phyloP scores from a whole-genome alignment of 164 flowering plant species.

The Echeveria elegans region DNA sequence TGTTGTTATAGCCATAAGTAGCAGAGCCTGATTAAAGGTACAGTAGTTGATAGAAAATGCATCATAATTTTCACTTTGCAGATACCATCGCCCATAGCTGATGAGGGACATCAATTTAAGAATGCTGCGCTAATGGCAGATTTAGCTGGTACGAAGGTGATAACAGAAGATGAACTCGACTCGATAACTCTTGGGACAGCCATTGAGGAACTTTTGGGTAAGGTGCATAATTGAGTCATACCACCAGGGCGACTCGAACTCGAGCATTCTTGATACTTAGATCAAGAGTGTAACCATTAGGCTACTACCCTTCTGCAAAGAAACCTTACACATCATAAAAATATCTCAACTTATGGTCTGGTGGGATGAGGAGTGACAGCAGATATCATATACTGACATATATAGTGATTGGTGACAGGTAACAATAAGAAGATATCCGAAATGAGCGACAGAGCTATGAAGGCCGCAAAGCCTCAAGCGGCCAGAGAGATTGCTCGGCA shows the following conservation, averaged over 20 bases:
- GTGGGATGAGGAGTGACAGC: neutral
- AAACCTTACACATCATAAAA: too few species aligned
- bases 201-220: slow-evolving; percentile 64
- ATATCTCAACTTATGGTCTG: neutral
- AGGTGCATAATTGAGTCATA: too few species aligned
- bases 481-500: slow-evolving; percentile 44
- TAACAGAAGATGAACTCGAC: slow-evolving; percentile 74
- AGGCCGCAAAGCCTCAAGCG: slow-evolving; percentile 60
- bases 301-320: too few species aligned
- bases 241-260: too few species aligned
- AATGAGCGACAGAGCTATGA: slow-evolving; percentile 53
- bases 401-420: slow-evolving; percentile 26
- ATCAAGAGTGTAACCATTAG: too few species aligned
- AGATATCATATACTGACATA: neutral
- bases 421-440: slow-evolving; percentile 35
- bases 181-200: slow-evolving; percentile 51
- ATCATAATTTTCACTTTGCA: slow-evolving; percentile 18
- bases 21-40: too few species aligned
- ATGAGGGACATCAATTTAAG: slow-evolving; percentile 65
- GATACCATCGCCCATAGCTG: slow-evolving; percentile 74
- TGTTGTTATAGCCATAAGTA: too few species aligned
- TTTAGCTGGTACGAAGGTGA: slow-evolving; percentile 53
- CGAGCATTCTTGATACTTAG: too few species aligned
- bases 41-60: too few species aligned
- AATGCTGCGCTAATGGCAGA: slow-evolving; percentile 67